These are phyloP conservation scores for Phytophthora sansomeana DNA, from an alignment of 352 stramenopile species.

Conservation along the genomic window DNA sequence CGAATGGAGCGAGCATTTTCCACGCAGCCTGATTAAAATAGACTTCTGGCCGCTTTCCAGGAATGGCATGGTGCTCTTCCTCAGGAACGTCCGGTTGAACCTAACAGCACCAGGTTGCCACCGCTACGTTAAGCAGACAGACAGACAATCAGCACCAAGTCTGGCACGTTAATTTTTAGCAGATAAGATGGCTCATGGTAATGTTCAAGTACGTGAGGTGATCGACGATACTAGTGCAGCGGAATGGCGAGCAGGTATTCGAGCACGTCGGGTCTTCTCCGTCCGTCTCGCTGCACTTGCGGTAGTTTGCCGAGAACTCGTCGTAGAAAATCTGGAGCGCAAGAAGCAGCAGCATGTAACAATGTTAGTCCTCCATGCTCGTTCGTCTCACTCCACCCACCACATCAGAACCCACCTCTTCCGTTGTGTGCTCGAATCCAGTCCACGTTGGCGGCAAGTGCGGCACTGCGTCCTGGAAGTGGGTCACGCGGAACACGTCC, in stretches of 20 bases:
- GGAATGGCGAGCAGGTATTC: constrained; percentile 74
- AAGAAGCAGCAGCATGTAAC: background rate
- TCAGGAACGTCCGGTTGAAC: constrained; percentile 22
- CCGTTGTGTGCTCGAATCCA: constrained; percentile 74
- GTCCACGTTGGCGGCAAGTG: constrained; percentile 83
- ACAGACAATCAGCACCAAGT: background rate
- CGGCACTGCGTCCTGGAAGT: constrained; percentile 81
- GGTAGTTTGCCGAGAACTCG: constrained; percentile 72
- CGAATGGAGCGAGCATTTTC: constrained; percentile 10
- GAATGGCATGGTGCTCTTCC: constrained; percentile 24
- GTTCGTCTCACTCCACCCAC: background rate
- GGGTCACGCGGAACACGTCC: constrained; percentile 77
- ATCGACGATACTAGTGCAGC: constrained; percentile 85
- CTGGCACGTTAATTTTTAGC: constrained; percentile 49
- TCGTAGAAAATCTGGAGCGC: constrained; percentile 80
- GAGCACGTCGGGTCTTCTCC: constrained; percentile 79
- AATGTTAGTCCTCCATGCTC: constrained; percentile 5
- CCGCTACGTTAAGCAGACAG: constrained; percentile 19
- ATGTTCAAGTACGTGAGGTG: constrained; percentile 91
- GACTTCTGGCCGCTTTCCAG: constrained; percentile 18
- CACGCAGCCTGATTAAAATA: constrained; percentile 33
- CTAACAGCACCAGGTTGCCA: constrained; percentile 1
- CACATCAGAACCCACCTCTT: constrained; percentile 55
- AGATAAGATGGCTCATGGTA: constrained; percentile 89
- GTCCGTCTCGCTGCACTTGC: constrained; percentile 58